Percentiles rank a stretch among this genome's conserved stretches.
Conservation (phyloP, 495 filamentous ascomycete species). For the Podospora pseudocomata region DNA sequence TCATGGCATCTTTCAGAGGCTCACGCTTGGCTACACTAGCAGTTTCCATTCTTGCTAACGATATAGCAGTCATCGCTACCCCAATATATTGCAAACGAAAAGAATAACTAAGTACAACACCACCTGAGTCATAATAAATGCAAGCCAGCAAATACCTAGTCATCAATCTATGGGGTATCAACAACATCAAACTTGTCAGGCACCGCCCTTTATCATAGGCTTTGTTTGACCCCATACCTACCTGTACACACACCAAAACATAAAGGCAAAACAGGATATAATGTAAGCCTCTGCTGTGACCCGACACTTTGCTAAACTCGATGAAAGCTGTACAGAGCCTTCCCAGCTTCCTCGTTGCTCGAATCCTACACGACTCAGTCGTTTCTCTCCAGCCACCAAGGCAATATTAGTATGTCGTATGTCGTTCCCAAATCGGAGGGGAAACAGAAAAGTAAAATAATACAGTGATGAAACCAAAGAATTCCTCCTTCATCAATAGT, state of each 20-base stretch:
- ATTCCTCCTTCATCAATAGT: slow-evolving; percentile 1
- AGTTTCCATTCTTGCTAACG: too few species aligned
- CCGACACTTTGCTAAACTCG: too few species aligned
- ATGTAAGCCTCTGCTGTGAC: too few species aligned
- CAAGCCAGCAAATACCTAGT: not conserved
- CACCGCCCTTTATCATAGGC: too few species aligned
- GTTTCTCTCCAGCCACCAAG: not conserved
- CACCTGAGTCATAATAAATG: not conserved
- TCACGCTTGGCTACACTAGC: too few species aligned
- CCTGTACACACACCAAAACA: too few species aligned
- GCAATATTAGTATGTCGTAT: not conserved
- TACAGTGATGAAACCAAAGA: not conserved
- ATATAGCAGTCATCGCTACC: not conserved
- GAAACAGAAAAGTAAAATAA: not conserved
- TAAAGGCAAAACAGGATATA: too few species aligned
- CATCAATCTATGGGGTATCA: slow-evolving; percentile 7
- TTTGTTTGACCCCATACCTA: too few species aligned
- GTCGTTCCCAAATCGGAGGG: not conserved
- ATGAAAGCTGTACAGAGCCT: too few species aligned
- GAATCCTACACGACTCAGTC: not conserved
- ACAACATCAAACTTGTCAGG: not conserved
- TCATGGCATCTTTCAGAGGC: too few species aligned
- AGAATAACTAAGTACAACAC: not conserved
- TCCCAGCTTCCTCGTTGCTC: too few species aligned
- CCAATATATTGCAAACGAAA: not conserved